Base-by-base conservation (phyloP, 2,329 filamentous ascomycete species). In the Gnomoniopsis smithogilvyi region DNA sequence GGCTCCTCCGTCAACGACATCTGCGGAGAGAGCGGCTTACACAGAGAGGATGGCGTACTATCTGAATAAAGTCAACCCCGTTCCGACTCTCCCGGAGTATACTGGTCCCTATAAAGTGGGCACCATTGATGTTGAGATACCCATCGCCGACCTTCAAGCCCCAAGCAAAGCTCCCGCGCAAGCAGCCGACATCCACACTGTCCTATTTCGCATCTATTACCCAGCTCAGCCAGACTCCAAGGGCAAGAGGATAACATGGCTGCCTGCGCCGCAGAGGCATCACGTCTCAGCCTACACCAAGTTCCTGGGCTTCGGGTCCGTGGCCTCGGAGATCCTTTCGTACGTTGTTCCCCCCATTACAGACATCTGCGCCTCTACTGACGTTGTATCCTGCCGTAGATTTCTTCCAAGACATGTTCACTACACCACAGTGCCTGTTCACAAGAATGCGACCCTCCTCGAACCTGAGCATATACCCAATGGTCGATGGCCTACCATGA, bases 121-220 rank as follows among this genome's bases (percentile, higher is more conserved):
- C 63, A 91, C 88, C 2, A 78, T 91, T 64, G 91, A 96, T 67
- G 80, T 94, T 64, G 92, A 96, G 75, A 84, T 96, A 17, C 89
- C 91, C 47, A 79, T 89, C 11, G 78, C 80, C 30, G 80, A 85
- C 51, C 75, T 88, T 6, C 70, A 79, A 2, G 77, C 82, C 1
- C 83, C 86, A 0, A 78, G 81, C 22, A 75, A 80, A 3, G 72
- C 77, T 8, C 83, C 84, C 6, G 76, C 79, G 8, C 78, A 81
- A 52, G 80, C 84, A 6, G 73, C 74, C 57, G 77, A 79, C 48
- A 85, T 93, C 49, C 78, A 85, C 21, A 96, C 92, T 1, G 79
- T 96, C 26, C 87, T 90, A 58, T 95, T 91, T 71, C 85, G 92
- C 63, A 80, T 96, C 59, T 96, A 91, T 75, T 96, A 96, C 70